Evolutionary conservation across 1,284 basidiomycete genomes (phyloP), one percentile per base, ranked within the genome.

Genomic region (Cystobasidium slooffiae): DNA sequence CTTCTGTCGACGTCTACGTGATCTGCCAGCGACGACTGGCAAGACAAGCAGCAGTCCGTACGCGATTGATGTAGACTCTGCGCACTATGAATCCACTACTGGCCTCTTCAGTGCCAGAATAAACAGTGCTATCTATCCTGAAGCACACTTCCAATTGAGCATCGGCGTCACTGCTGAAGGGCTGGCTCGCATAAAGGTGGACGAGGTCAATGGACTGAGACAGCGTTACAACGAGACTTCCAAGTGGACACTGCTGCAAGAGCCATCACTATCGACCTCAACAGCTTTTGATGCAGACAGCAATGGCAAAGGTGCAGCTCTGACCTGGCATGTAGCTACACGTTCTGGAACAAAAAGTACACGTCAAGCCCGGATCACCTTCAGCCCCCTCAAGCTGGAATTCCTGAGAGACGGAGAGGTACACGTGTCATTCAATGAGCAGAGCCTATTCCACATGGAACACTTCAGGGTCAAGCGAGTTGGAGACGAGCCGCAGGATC

Each of bases 391-490:
- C 78, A 87, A 86, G 77, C 85, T 97, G 64, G 86, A 87, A 3
- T 85, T 96, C 77, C 84, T 88, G 59, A 87, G 90, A 51, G 86
- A 88, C 74, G 93, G 91, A 4, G 75, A 81, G 31, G 89, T 91
- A 73, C 91, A 97, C 80, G 86, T 98, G 70, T 88, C 95, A 3
- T 84, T 99, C 68, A 99, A 99, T 80, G 93, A 93, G 10, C 87
- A 90, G 53, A 91, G 91, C 0, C 86, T 99, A 39, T 85, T 99
- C 78, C 94, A 99, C 81, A 94, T 99, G 93, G 97, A 99, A 81
- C 97, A 99, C 83, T 98, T 94, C 86, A 87, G 94, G 70, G 86
- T 85, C 44, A 93, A 93, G 83, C 46, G 77, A n/a, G 81, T 82
- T 62, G 74, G 78, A 1, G 68, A 81, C 18, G 79, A 81, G 37